These are phyloP conservation scores for Westerdykella aurantiaca DNA, from an alignment of 2,329 filamentous ascomycete genomes.

Conservation along the genomic window DNA sequence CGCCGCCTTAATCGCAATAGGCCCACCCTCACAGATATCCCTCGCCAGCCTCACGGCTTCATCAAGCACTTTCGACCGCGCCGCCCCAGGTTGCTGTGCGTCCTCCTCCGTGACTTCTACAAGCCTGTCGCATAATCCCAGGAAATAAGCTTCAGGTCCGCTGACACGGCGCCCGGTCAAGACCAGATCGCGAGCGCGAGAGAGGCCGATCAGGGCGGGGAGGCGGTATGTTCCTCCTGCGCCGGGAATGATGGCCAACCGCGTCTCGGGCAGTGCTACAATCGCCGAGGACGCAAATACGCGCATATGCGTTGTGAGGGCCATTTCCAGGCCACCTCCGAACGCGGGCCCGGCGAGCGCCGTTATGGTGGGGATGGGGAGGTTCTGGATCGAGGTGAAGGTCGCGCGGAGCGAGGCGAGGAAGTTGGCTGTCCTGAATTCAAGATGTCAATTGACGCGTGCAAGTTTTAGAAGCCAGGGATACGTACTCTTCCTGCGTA, in stretches of 20 bases:
- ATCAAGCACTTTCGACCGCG: slow-evolving; percentile 62
- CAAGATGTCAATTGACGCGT: slow-evolving; percentile 5
- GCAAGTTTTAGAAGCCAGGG: slow-evolving; percentile 1
- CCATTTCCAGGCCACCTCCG: slow-evolving; percentile 89
- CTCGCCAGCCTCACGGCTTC: slow-evolving; percentile 73
- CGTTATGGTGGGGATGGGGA: slow-evolving; percentile 85
- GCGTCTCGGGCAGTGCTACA: slow-evolving; percentile 83
- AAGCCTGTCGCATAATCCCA: slow-evolving; percentile 84
- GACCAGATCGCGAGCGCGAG: slow-evolving; percentile 81
- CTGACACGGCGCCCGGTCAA: slow-evolving; percentile 82
- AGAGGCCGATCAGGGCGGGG: slow-evolving; percentile 70
- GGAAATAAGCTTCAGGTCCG: slow-evolving; percentile 81
- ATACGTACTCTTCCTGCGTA: slow-evolving; percentile 63
- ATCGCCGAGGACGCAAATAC: slow-evolving; percentile 73
- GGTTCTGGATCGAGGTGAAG: slow-evolving; percentile 63
- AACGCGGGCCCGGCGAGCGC: slow-evolving; percentile 81
- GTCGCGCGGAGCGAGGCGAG: slow-evolving; percentile 70
- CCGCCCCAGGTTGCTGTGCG: slow-evolving; percentile 44
- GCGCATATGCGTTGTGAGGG: slow-evolving; percentile 81
- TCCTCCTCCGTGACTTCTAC: slow-evolving; percentile 68
- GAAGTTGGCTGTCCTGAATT: slow-evolving; percentile 67
- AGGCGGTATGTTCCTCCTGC: slow-evolving; percentile 89
- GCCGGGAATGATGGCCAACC: slow-evolving; percentile 89
- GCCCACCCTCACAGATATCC: slow-evolving; percentile 86
- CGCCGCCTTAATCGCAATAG: slow-evolving; percentile 73